A percentile compares a stretch with the other conserved stretches of the same genome.
Evolutionary conservation across 148 eudicot species (phyloP).

Genomic region (Beta vulgaris): DNA sequence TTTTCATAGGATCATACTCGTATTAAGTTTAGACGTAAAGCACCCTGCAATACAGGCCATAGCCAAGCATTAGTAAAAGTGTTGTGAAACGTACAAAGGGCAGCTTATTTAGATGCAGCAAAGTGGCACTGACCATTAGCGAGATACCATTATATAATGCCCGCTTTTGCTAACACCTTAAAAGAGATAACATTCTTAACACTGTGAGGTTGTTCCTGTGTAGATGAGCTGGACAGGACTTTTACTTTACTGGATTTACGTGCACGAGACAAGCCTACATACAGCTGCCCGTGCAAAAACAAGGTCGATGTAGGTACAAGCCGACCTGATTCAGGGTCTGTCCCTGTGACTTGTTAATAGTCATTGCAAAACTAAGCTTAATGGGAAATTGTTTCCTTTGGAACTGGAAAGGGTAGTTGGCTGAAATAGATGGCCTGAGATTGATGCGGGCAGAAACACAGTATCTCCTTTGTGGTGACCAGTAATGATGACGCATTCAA

Average conservation of each 20-base stretch:
- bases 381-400: conserved; percentile 8
- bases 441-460: not conserved
- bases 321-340: not conserved
- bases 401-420: not conserved
- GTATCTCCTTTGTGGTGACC: not conserved
- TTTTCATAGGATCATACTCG: too few species aligned
- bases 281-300: conserved; percentile 13
- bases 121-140: too few species aligned
- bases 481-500: not conserved
- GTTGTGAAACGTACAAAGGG: too few species aligned
- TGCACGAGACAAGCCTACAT: not conserved
- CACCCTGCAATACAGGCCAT: too few species aligned
- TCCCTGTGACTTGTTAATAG: conserved; percentile 16
- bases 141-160: too few species aligned
- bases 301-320: not conserved
- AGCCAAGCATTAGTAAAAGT: too few species aligned
- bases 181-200: too few species aligned
- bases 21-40: too few species aligned
- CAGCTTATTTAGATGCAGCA: too few species aligned
- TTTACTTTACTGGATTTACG: not conserved
- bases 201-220: too few species aligned
- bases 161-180: too few species aligned
- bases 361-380: conserved; percentile 11
- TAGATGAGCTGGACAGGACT: too few species aligned
- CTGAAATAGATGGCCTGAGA: not conserved